phyloP scores from a whole-genome alignment of 345 rosid species.

The Mercurialis annua region DNA sequence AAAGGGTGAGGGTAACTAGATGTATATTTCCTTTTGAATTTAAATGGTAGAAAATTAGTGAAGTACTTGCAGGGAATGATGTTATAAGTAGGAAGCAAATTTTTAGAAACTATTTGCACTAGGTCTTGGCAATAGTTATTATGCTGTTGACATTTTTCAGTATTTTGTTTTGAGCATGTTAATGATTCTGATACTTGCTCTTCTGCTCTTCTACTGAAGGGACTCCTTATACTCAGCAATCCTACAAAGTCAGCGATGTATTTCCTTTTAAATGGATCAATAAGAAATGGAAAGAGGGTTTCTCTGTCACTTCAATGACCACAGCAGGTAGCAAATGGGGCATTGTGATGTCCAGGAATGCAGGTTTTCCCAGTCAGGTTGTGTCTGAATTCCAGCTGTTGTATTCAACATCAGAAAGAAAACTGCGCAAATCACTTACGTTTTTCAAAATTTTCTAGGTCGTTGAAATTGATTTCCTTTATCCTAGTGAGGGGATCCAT shows the following conservation, averaged over 20 bases:
- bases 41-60: background rate
- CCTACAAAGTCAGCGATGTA: slow-evolving; percentile 26
- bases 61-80: background rate
- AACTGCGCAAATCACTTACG: background rate
- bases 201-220: slow-evolving; percentile 14
- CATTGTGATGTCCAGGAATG: slow-evolving; percentile 27
- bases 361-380: slow-evolving; percentile 26
- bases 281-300: slow-evolving; percentile 28
- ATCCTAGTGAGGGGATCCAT: slow-evolving; percentile 30
- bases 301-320: slow-evolving; percentile 26
- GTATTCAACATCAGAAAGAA: background rate
- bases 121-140: background rate
- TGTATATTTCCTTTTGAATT: background rate
- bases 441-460: slow-evolving; percentile 11
- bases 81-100: background rate
- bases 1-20: slow-evolving; percentile 9
- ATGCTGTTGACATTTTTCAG: background rate
- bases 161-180: background rate
- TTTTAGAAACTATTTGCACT: background rate
- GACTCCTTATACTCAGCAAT: slow-evolving; percentile 26
- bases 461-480: slow-evolving; percentile 28
- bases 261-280: slow-evolving; percentile 31
- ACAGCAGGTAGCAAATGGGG: slow-evolving; percentile 28
- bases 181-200: background rate
- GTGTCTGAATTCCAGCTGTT: slow-evolving; percentile 10